Evolutionary conservation across 345 rosid species (phyloP), one percentile per base, ranked within the genome.

Genomic region (Moricandia moricandioides): DNA sequence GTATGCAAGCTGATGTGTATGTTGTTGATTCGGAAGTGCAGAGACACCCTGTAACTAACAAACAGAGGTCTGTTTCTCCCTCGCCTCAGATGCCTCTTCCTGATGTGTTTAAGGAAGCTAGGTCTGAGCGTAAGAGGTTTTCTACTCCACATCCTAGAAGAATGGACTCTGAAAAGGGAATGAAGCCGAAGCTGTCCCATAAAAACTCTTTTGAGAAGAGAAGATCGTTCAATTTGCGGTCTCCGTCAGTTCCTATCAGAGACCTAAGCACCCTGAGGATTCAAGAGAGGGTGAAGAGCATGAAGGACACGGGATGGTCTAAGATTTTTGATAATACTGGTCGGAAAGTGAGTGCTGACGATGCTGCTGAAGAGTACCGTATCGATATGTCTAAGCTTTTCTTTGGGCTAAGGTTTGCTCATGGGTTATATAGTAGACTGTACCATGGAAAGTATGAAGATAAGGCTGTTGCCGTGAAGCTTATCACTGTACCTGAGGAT

Each of bases 381-480:
- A 86, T 92, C 9, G 97, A 96, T 72, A 84, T 92, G 83, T 89
- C 97, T 0, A 84, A 92, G 88, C 87, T 96, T 4, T 91, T 91
- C 59, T 85, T 96, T 54, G 99, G 99, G 35, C 91, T 85, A 35
- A 87, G 88, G 79, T 96, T 96, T 82, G 99, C 99, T 66, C 94
- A 88, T 69, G 99, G 99, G 34, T 88, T 96, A 0, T 86, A 92
- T 71, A 95, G 99, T 74, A 83, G 91, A 74, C 90, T 95, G 47
- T 92, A 95, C 66, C 99, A 91, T 79, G 99, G 99, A 56, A 81
- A 88, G 62, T 95, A 95, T 72, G 88, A 88, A 45, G 99, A 92
- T 58, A 89, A 95, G 67, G 86, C 97, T 51, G 99, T 95, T 77
- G 99, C 99, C 0, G 98, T 95, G 75, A 95, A 95, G 84, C 87